phyloP scores from a whole-genome alignment of 2,329 filamentous ascomycete species.

The Phyllosticta paracitricarpa region DNA sequence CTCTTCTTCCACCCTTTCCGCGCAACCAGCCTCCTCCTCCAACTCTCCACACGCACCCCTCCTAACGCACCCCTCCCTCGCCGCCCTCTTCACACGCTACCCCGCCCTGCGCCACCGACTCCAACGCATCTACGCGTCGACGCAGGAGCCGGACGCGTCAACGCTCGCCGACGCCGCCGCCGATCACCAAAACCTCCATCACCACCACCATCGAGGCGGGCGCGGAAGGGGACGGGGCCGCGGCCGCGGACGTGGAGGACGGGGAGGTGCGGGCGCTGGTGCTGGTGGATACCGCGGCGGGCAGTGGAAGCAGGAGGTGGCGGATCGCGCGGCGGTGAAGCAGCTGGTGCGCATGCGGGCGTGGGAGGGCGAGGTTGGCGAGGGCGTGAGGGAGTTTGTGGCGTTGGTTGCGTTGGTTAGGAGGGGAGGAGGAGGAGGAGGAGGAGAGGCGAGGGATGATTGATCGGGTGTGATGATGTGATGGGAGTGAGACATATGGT shows the following conservation, averaged over 20 bases:
- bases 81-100: not conserved
- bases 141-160: not conserved
- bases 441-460: not conserved
- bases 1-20: not conserved
- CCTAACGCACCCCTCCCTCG: not conserved
- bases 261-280: not conserved
- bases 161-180: not conserved
- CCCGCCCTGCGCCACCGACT: constrained; percentile 1
- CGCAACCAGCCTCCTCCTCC: not conserved
- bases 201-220: not conserved
- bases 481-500: not conserved
- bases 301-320: constrained; percentile 5
- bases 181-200: not conserved
- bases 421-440: not conserved
- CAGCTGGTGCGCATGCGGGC: not conserved
- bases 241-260: not conserved
- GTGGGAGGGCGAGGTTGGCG: not conserved
- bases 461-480: not conserved
- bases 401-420: not conserved
- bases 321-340: not conserved
- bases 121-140: constrained; percentile 6
- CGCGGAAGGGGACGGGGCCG: not conserved
- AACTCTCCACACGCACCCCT: not conserved
- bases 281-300: not conserved
- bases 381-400: constrained; percentile 8